These are phyloP conservation scores for Fusarium buharicum DNA, from an alignment of 2,329 filamentous ascomycete species.

Conservation along the genomic window DNA sequence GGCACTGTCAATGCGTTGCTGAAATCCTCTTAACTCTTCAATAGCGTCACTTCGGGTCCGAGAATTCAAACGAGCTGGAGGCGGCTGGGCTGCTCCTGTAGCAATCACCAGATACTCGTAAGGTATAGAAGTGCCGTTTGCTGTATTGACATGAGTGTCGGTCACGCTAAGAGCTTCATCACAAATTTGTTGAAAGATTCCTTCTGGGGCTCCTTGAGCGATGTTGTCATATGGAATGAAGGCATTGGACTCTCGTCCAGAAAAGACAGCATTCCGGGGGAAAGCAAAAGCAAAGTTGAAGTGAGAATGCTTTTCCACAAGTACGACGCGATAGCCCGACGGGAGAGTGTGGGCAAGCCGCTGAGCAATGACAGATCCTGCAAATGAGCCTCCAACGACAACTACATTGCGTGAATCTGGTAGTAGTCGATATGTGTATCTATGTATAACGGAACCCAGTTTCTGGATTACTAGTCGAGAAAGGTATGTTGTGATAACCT, in stretches of 20 bases:
- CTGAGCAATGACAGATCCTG: conserved; percentile 15
- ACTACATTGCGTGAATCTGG: conserved; percentile 20
- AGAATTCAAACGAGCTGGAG: conserved; percentile 16
- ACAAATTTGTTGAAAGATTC: conserved; percentile 12
- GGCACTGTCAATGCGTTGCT: conserved; percentile 6
- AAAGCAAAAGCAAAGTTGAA: conserved; percentile 30
- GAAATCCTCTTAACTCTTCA: conserved; percentile 4
- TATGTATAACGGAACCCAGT: conserved; percentile 9
- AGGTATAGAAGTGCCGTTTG: neutral
- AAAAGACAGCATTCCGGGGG: conserved; percentile 23
- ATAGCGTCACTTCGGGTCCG: neutral
- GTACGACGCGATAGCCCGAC: conserved; percentile 23
- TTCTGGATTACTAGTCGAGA: neutral
- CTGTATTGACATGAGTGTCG: neutral
- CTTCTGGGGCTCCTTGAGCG: neutral
- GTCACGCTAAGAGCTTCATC: conserved; percentile 14
- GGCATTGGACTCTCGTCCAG: conserved; percentile 1
- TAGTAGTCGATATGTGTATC: conserved; percentile 13
- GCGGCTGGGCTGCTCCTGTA: conserved; percentile 29
- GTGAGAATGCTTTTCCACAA: conserved; percentile 33
- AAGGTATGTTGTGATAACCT: neutral
- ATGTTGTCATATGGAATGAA: conserved; percentile 27
- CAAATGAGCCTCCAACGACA: conserved; percentile 29
- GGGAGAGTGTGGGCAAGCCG: conserved; percentile 16
- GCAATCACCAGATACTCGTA: conserved; percentile 28